These are phyloP conservation scores for Piper longum DNA, from an alignment of 164 flowering plant genomes.

Conservation along the genomic window DNA sequence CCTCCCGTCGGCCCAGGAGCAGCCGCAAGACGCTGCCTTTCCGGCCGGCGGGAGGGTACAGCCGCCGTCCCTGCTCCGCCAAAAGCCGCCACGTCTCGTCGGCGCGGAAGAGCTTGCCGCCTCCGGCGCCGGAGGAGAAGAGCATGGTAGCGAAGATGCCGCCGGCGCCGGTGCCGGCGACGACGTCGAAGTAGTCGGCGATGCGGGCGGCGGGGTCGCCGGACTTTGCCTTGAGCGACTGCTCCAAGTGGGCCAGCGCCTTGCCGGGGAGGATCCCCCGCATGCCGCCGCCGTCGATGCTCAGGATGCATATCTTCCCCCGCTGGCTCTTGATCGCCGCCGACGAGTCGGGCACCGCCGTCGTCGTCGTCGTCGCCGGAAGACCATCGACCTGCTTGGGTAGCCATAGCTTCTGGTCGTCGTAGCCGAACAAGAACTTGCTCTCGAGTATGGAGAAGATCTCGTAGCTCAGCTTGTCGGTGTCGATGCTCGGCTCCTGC, in stretches of 20 bases:
- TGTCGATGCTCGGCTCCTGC: conserved; percentile 71
- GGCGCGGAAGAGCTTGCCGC: conserved; percentile 52
- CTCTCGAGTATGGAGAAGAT: conserved; percentile 76
- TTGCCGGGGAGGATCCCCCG: conserved; percentile 66
- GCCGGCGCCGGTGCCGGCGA: conserved; percentile 80
- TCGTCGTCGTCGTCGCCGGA: not conserved
- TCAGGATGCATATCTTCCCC: conserved; percentile 74
- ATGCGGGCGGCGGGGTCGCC: conserved; percentile 70
- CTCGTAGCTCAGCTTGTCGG: conserved; percentile 75
- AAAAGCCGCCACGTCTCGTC: conserved; percentile 78
- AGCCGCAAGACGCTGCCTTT: conserved; percentile 22
- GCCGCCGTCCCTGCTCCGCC: conserved; percentile 35
- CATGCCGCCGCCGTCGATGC: conserved; percentile 88
- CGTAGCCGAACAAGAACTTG: conserved; percentile 73
- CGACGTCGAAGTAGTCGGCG: conserved; percentile 90
- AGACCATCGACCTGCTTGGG: conserved; percentile 28
- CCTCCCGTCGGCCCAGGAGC: conserved; percentile 4
- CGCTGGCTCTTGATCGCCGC: conserved; percentile 60
- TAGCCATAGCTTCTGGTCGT: conserved; percentile 69
- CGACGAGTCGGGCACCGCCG: conserved; percentile 5
- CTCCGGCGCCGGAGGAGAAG: conserved; percentile 36
- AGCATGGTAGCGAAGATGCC: conserved; percentile 91
- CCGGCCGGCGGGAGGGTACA: conserved; percentile 12
- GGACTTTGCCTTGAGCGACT: conserved; percentile 52
- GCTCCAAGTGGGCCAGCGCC: conserved; percentile 66